Percentiles rank a stretch among this genome's conserved stretches.
These are phyloP conservation scores for Penicillium salamii DNA, from an alignment of 495 filamentous ascomycete genomes.

Conservation along the genomic window DNA sequence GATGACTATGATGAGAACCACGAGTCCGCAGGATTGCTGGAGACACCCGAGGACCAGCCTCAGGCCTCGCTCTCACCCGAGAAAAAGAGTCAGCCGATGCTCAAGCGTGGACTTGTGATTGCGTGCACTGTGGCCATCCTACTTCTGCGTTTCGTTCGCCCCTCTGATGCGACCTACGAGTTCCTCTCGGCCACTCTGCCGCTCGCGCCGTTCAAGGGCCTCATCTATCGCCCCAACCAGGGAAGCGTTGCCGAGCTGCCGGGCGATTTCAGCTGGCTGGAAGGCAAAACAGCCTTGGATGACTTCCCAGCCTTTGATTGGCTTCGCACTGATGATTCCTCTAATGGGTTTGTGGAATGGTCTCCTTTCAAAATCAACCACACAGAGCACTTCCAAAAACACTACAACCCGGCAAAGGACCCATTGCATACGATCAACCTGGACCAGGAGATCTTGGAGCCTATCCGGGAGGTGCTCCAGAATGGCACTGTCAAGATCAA, in stretches of 20 bases:
- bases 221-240: neutral
- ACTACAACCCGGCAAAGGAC: conserved; percentile 32
- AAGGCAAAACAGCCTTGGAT: conserved; percentile 10
- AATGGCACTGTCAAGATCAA: conserved; percentile 30
- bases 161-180: conserved; percentile 6
- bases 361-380: conserved; percentile 8
- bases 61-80: neutral
- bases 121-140: neutral
- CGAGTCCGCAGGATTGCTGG: conserved; percentile 8
- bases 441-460: conserved; percentile 25
- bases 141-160: conserved; percentile 12
- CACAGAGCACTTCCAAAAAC: neutral
- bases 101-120: conserved; percentile 1
- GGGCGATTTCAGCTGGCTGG: conserved; percentile 10
- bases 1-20: conserved; percentile 11
- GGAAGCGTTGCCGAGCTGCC: neutral
- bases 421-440: conserved; percentile 36
- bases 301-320: conserved; percentile 15
- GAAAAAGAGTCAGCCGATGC: neutral
- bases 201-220: conserved; percentile 12
- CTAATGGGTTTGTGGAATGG: conserved; percentile 13
- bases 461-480: conserved; percentile 17
- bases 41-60: neutral
- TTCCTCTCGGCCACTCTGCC: conserved; percentile 14
- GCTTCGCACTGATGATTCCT: conserved; percentile 2